Base-by-base conservation (phyloP, 2,329 filamentous ascomycete genomes). In the Penicillium digitatum region DNA sequence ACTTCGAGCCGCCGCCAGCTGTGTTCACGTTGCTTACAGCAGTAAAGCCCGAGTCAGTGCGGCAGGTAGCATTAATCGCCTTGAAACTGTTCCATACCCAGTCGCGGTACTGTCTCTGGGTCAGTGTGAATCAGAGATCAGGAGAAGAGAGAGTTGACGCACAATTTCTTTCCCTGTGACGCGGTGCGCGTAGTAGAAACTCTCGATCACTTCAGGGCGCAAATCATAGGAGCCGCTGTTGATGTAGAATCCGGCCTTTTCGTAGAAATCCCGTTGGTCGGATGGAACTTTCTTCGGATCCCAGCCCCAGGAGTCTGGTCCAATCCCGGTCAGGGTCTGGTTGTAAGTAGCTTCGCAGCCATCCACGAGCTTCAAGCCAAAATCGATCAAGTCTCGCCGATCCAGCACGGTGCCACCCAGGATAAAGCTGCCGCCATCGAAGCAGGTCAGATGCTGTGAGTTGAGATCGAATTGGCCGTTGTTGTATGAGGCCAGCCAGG, bases 101-200 rank as follows among this genome's bases (percentile, higher is more conserved):
- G 56, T 93, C 87, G 70, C 89, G 87, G 72, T 92, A 95, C 74
- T 74, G 47, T 8, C 4, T 22, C 16, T 3, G 1, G 6, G 26
- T 63, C 57, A 68, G 62, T 51, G 12, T 27, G 9, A 2, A 16
- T 16, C 24, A 1, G 29, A 7, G 14, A 22, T 8, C 0, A 26
- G 4, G 8, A 5, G 18, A 3, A 3, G 5, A 14, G 12, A 42
- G n/a, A 26, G 22, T 32, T 31, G 14, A 57, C 64, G 55, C 57
- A 75, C 73, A 45, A 84, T 87, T 31, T 75, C 62, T 57, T 93
- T 81, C 3, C 87, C 86, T 0, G 90, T 95, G 0, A 87, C 82
- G 48, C 90, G 85, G 77, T 89, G 95, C 2, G 90, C 89, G 72
- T 95, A 94, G 79, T 95, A 95, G 71, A 87, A 87, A 62, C 84